phyloP scores from a whole-genome alignment of 768 basidiomycete genomes.

The Tricholoma saponaceum region DNA sequence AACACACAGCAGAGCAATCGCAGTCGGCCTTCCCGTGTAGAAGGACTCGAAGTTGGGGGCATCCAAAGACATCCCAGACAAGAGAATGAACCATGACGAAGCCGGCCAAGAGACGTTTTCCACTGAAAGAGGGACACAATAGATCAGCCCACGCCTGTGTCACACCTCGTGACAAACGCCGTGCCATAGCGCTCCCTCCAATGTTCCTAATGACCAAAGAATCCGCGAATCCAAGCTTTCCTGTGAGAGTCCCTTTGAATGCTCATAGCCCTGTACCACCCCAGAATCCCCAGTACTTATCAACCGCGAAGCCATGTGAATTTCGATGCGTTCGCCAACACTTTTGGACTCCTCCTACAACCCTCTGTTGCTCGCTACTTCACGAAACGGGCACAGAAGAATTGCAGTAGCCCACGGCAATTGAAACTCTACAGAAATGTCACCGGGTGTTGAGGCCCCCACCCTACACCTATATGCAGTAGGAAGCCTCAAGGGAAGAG shows the following conservation, averaged over 20 bases:
- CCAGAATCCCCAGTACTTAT: slow-evolving; percentile 10
- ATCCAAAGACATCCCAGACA: slow-evolving; percentile 14
- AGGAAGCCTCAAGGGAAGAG: slow-evolving; percentile 31
- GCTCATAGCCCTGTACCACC: slow-evolving; percentile 5
- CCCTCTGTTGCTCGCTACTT: slow-evolving; percentile 12
- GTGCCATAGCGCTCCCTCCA: slow-evolving; percentile 24
- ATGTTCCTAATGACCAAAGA: slow-evolving; percentile 5
- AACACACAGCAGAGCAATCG: slow-evolving; percentile 26
- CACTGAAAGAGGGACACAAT: slow-evolving; percentile 1
- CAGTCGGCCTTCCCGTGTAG: slow-evolving; percentile 37
- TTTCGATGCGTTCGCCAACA: slow-evolving; percentile 49
- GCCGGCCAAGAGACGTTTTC: slow-evolving; percentile 1
- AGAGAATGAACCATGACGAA: slow-evolving; percentile 1
- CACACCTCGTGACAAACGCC: slow-evolving; percentile 12
- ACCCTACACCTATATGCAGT: slow-evolving; percentile 14
- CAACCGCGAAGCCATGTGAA: slow-evolving; percentile 46
- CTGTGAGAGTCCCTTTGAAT: slow-evolving; percentile 25
- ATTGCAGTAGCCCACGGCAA: slow-evolving; percentile 45
- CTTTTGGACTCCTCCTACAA: slow-evolving; percentile 42
- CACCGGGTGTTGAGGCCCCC: slow-evolving; percentile 44
- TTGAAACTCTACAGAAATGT: slow-evolving; percentile 44
- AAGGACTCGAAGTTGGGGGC: slow-evolving; percentile 41
- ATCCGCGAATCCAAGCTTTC: slow-evolving; percentile 19
- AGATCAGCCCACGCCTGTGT: slow-evolving; percentile 5
- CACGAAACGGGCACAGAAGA: slow-evolving; percentile 16